Evolutionary conservation across 371 early-diverging fungal genomes (phyloP), one percentile per base, ranked within the genome.

Genomic region (Funneliformis caledonium): DNA sequence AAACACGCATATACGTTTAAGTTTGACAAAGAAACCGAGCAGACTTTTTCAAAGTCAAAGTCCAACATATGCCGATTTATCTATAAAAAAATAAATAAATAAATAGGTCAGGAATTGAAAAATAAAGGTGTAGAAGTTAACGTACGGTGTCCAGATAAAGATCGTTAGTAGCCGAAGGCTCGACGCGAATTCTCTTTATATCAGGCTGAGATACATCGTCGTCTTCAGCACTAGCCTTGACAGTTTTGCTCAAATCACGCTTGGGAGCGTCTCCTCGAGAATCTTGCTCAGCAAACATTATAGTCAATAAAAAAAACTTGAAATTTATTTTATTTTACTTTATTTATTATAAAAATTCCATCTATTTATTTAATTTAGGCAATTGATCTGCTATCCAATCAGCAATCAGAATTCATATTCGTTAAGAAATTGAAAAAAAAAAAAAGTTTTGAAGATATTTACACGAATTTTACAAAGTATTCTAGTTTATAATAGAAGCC

Each of bases 21-120:
- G 82, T 96, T 95, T 43, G 96, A 94, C 60, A 98, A 89, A 1
- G 97, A 95, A 0, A 98, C 96, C 0, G 95, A 95, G 86, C 99
- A 98, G 19, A 97, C 92, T 82, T 97, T 96, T 83, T 98, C 98
- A 85, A 98, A 98, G 85, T 99, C 99, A 89, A 98, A 99, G 88
- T 99, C 98, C 43, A 99, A 89, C 88, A 91, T 89, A 82, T 92
- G 88, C n/a, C 98, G 91, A 84, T 96, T 91, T 81, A 97, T 92
- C 79, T 79, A 45, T 19, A 42, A 42, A 68, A 16, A 56, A 56
- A 50, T 50, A 50, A 2, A 1, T 50, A 50, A 50, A 52, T 52
- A 52, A 52, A 16, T 16, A 19, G 16, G 47, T 9, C 11, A 47
- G 11, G 11, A 47, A 10, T 60, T 12, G 12, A 60, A 60, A 60